These are phyloP conservation scores for Ottelia alismoides DNA, from an alignment of 106 monocot genomes.

Conservation along the genomic window DNA sequence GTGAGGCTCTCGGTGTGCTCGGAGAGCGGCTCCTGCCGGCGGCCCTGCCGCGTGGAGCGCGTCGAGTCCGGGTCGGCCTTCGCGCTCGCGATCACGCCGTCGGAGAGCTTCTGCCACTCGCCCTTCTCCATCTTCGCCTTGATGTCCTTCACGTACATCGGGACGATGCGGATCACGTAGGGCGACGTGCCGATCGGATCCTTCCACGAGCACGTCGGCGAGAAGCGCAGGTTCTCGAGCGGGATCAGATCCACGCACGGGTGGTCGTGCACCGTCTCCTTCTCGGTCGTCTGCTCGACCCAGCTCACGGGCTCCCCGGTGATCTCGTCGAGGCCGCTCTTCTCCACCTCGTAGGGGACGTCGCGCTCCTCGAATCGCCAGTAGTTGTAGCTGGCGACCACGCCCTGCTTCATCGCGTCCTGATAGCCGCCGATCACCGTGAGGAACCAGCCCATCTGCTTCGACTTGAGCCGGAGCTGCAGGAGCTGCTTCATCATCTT, in stretches of 20 bases:
- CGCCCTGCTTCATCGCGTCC: neutral
- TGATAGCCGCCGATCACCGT: neutral
- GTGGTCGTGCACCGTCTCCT: neutral
- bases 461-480: neutral
- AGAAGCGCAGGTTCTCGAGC: neutral
- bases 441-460: neutral
- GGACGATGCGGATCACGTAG: neutral
- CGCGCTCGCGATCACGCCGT: neutral
- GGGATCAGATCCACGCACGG: neutral
- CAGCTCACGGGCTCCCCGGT: neutral
- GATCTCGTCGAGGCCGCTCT: neutral
- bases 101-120: neutral
- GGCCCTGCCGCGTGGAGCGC: neutral
- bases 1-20: neutral
- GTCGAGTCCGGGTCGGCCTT: neutral
- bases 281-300: neutral
- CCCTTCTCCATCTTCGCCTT: too few relatives aligned
- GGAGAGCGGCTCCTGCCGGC: neutral
- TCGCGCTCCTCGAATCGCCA: neutral
- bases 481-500: neutral
- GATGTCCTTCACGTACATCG: neutral
- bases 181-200: neutral
- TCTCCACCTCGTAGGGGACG: neutral
- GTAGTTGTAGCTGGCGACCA: neutral
- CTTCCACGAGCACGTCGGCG: neutral